Conservation (phyloP, 2,329 filamentous ascomycete genomes). For the Boeremia lycopersici region DNA sequence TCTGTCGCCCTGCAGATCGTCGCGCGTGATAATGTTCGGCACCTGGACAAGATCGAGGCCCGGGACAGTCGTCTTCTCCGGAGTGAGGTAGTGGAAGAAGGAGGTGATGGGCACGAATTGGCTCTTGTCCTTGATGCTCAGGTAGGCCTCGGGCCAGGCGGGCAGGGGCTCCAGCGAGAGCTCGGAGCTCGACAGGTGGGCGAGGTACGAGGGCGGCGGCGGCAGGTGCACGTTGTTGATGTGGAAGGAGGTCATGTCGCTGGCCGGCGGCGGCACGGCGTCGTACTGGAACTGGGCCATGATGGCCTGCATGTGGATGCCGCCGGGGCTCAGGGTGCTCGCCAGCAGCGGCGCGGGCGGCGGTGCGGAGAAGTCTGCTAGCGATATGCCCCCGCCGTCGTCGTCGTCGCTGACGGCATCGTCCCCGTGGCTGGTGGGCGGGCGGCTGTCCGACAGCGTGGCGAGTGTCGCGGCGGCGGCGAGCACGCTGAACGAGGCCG, state of each 20-base stretch:
- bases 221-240: conserved; percentile 21
- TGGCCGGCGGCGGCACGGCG: conserved; percentile 11
- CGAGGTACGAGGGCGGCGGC: conserved; percentile 15
- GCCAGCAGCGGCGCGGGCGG: conserved; percentile 12
- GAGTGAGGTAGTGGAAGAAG: conserved; percentile 34
- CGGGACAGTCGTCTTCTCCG: conserved; percentile 20
- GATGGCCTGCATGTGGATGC: conserved; percentile 21
- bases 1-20: conserved; percentile 42
- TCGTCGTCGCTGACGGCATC: conserved; percentile 26
- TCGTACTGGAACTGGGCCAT: conserved; percentile 24
- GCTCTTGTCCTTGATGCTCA: conserved; percentile 36
- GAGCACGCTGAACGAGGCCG: conserved; percentile 26
- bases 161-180: conserved; percentile 31
- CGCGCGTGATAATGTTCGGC: conserved; percentile 35
- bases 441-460: conserved; percentile 37
- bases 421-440: conserved; percentile 34
- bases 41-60: conserved; percentile 33
- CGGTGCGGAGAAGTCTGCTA: conserved; percentile 21
- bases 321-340: conserved; percentile 1
- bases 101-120: conserved; percentile 37
- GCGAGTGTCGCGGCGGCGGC: conserved; percentile 38
- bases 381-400: conserved; percentile 35
- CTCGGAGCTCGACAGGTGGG: conserved; percentile 24
- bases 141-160: conserved; percentile 34
- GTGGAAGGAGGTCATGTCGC: conserved; percentile 20